Conservation (phyloP, 2,329 filamentous ascomycete species). For the Leptographium lundbergii region DNA sequence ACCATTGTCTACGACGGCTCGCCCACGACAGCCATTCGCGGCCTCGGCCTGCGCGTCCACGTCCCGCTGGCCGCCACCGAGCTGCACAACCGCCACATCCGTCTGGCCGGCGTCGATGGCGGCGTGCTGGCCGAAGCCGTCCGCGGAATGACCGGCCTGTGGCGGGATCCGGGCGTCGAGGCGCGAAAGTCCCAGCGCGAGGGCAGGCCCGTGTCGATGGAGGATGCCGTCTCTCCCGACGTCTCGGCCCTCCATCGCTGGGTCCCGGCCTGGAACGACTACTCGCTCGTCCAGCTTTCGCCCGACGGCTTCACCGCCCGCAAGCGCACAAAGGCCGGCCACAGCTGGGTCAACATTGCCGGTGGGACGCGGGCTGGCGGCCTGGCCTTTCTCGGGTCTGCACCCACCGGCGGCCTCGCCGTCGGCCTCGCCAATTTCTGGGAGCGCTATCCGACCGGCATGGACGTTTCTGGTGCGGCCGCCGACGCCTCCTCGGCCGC, state of each 20-base stretch:
- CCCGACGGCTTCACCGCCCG: constrained; percentile 47
- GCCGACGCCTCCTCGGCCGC: constrained; percentile 26
- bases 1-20: constrained; percentile 43
- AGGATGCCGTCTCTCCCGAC: constrained; percentile 5
- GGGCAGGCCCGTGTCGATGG: constrained; percentile 13
- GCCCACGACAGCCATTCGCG: constrained; percentile 18
- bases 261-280: constrained; percentile 45
- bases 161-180: constrained; percentile 36
- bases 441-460: constrained; percentile 46
- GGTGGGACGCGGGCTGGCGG: constrained; percentile 43
- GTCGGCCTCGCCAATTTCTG: constrained; percentile 48
- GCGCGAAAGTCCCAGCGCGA: constrained; percentile 32
- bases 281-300: constrained; percentile 41
- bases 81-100: constrained; percentile 45
- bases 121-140: constrained; percentile 45
- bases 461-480: constrained; percentile 40
- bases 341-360: constrained; percentile 45
- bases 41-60: constrained; percentile 40
- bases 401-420: constrained; percentile 43
- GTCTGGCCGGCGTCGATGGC: constrained; percentile 40
- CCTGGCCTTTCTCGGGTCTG: constrained; percentile 45
- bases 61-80: constrained; percentile 40
- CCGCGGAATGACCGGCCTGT: constrained; percentile 45
- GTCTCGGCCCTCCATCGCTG: neutral
- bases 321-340: constrained; percentile 45